Conservation (phyloP, 1,284 basidiomycete species). For the Ceratobasidium sp. region DNA sequence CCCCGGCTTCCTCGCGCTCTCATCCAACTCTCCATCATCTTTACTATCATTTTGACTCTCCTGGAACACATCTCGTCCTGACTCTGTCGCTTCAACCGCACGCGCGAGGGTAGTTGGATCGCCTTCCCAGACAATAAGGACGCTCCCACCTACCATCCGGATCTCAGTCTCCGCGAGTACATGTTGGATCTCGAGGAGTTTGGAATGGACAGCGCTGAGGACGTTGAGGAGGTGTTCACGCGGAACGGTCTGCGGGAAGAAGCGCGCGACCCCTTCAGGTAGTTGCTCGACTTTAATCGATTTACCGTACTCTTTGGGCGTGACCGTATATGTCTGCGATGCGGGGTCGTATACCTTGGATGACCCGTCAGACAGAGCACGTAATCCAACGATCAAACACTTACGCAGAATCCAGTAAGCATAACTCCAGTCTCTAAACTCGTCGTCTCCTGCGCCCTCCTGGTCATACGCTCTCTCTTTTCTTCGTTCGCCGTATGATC, state of each 20-base stretch:
- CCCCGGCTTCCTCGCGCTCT: conserved; percentile 56
- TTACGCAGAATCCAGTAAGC: conserved; percentile 91
- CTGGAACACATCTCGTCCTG: conserved; percentile 52
- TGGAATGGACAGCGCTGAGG: conserved; percentile 69
- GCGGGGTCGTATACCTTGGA: conserved; percentile 79
- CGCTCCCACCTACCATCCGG: conserved; percentile 84
- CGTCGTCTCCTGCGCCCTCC: conserved; percentile 79
- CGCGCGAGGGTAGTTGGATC: conserved; percentile 64
- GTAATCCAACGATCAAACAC: conserved; percentile 52
- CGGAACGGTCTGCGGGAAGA: conserved; percentile 80
- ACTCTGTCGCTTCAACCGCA: conserved; percentile 58
- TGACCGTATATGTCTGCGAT: conserved; percentile 69
- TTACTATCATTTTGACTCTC: conserved; percentile 51
- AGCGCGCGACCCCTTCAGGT: conserved; percentile 78
- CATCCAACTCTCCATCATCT: conserved; percentile 55
- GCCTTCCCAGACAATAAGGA: conserved; percentile 90
- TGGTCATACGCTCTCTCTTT: conserved; percentile 85
- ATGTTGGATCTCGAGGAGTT: conserved; percentile 70
- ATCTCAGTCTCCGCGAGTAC: conserved; percentile 73
- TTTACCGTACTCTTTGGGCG: conserved; percentile 87
- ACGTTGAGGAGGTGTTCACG: conserved; percentile 70
- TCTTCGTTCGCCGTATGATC: conserved; percentile 78
- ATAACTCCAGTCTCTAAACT: conserved; percentile 81
- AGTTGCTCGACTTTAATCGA: conserved; percentile 77
- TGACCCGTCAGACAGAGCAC: neutral